phyloP scores from a whole-genome alignment of 1,139 yeast genomes.

The Taphrina pruni region DNA sequence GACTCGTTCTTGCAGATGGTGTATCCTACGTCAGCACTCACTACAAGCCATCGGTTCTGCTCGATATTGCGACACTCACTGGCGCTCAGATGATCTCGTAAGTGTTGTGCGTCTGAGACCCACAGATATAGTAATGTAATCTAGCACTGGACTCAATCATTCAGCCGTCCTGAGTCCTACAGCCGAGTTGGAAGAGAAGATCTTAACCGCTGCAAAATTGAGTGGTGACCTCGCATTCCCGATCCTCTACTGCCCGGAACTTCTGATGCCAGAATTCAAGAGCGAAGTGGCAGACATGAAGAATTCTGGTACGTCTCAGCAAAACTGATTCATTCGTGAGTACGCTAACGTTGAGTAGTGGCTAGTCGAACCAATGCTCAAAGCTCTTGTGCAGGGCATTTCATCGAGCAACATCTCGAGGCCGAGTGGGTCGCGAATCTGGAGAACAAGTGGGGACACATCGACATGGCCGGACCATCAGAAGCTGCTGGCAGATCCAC shows the following conservation, averaged over 20 bases:
- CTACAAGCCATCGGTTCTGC: constrained; percentile 31
- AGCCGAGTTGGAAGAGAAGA: constrained; percentile 3
- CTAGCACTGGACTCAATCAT: constrained; percentile 22
- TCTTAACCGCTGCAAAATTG: constrained; percentile 18
- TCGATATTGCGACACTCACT: constrained; percentile 42
- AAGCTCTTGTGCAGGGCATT: constrained; percentile 33
- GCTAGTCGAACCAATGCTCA: constrained; percentile 25
- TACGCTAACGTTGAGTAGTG: not conserved
- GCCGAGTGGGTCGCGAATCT: constrained; percentile 27
- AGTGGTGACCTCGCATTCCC: constrained; percentile 35
- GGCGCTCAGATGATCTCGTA: constrained; percentile 40
- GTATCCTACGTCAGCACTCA: constrained; percentile 27
- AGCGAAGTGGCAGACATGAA: constrained; percentile 33
- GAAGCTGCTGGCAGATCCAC: constrained; percentile 16
- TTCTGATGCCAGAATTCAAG: constrained; percentile 31
- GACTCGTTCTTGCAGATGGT: constrained; percentile 42
- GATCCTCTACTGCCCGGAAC: constrained; percentile 28
- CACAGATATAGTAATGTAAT: not conserved
- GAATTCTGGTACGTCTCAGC: constrained; percentile 7
- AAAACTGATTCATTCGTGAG: not conserved
- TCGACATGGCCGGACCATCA: constrained; percentile 38
- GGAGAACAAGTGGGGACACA: constrained; percentile 27
- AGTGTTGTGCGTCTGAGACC: not conserved
- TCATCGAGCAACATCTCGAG: constrained; percentile 30
- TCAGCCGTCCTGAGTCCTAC: constrained; percentile 25